Evolutionary conservation across 192 early-diverging fungal species (phyloP).

Genomic region (Backusella liffmaniae): DNA sequence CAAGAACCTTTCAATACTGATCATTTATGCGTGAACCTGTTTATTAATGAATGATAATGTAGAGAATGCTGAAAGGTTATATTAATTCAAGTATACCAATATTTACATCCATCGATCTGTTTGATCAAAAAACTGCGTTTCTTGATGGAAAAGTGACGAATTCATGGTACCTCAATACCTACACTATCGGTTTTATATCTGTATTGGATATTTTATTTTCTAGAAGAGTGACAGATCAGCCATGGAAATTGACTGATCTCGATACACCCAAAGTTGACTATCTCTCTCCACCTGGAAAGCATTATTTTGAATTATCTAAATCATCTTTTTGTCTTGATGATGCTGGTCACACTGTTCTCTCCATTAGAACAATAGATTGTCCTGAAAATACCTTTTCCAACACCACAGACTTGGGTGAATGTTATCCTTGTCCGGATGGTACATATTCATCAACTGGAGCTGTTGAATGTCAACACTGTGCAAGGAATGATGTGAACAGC

Average conservation of each 20-base stretch:
- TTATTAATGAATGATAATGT: neutral
- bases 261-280: neutral
- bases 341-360: neutral
- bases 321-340: constrained; percentile 1
- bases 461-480: constrained; percentile 1
- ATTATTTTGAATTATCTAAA: neutral
- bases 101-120: constrained; percentile 15
- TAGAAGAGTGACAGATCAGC: neutral
- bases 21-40: neutral
- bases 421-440: constrained; percentile 1
- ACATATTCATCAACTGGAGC: neutral
- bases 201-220: constrained; percentile 3
- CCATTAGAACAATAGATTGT: constrained; percentile 6
- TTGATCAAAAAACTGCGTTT: constrained; percentile 17
- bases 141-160: neutral
- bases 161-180: constrained; percentile 20
- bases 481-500: neutral
- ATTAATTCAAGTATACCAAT: constrained; percentile 4
- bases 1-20: neutral
- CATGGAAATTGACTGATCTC: constrained; percentile 7
- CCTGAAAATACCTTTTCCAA: neutral
- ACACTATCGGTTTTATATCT: constrained; percentile 17
- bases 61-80: constrained; percentile 24
- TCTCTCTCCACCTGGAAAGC: constrained; percentile 8
- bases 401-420: neutral